phyloP scores from a whole-genome alignment of 2,329 filamentous ascomycete genomes.

The Claviceps monticola region DNA sequence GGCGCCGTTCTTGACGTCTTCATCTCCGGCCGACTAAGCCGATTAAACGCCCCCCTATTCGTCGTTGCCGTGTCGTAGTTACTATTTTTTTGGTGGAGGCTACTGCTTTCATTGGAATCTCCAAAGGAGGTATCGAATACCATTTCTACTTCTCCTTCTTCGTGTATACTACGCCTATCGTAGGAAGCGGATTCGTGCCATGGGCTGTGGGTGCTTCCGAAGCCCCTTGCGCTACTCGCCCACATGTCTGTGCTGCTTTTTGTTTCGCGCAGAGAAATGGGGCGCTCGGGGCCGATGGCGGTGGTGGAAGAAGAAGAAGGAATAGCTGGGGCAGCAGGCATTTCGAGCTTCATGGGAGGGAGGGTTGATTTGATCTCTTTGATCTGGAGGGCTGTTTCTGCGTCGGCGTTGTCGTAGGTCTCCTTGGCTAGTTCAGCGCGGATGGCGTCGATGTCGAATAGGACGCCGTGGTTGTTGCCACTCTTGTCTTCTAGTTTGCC shows the following conservation, averaged over 20 bases:
- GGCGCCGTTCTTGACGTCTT: slow-evolving; percentile 35
- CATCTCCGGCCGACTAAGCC: slow-evolving; percentile 13
- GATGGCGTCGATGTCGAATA: slow-evolving; percentile 95
- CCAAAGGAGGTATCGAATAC: slow-evolving; percentile 55
- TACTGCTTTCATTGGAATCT: slow-evolving; percentile 14
- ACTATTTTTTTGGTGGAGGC: not conserved
- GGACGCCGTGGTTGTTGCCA: slow-evolving; percentile 46
- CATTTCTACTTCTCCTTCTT: slow-evolving; percentile 47
- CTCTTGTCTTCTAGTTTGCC: slow-evolving; percentile 26
- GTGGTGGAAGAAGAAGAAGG: slow-evolving; percentile 4
- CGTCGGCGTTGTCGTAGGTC: slow-evolving; percentile 31
- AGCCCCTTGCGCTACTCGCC: slow-evolving; percentile 8
- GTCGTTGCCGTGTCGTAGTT: slow-evolving; percentile 11
- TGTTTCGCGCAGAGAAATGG: slow-evolving; percentile 25
- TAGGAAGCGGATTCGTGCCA: slow-evolving; percentile 12
- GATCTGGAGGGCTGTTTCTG: slow-evolving; percentile 41
- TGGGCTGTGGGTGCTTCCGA: slow-evolving; percentile 2
- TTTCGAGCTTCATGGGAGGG: slow-evolving; percentile 73
- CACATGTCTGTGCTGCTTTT: slow-evolving; percentile 29
- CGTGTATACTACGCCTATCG: slow-evolving; percentile 13
- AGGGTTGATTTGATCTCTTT: slow-evolving; percentile 78
- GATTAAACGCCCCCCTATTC: slow-evolving; percentile 14
- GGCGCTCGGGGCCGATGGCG: slow-evolving; percentile 11
- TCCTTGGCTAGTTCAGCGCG: slow-evolving; percentile 69
- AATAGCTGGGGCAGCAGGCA: slow-evolving; percentile 20